A percentile compares a stretch with the other conserved stretches of the same genome.
These are phyloP conservation scores for Flaveria brownii DNA, from an alignment of 129 eudicot genomes.

Conservation along the genomic window DNA sequence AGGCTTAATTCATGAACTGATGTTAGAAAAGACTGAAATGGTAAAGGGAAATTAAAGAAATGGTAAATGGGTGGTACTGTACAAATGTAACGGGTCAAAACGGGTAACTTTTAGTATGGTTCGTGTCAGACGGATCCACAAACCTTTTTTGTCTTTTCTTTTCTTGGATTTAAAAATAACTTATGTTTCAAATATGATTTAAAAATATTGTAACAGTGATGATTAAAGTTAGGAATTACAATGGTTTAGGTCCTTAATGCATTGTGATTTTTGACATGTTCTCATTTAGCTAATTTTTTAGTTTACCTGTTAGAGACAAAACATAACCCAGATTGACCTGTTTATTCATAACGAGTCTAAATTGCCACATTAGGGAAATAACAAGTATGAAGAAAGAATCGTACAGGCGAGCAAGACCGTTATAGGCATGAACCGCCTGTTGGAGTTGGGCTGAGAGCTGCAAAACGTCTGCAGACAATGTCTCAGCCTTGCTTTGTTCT, in stretches of 20 bases:
- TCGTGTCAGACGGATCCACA: not conserved
- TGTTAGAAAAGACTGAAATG: not conserved
- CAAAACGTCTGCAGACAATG: slow-evolving; percentile 84
- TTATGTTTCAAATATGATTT: not conserved
- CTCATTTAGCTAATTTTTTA: not conserved
- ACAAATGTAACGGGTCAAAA: not conserved
- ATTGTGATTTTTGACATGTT: not conserved
- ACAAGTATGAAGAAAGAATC: slow-evolving; percentile 17
- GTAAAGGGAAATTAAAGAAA: not conserved
- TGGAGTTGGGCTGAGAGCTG: slow-evolving; percentile 89
- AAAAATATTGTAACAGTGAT: not conserved
- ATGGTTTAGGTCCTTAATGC: not conserved
- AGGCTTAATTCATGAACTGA: not conserved
- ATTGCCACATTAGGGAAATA: slow-evolving; percentile 1
- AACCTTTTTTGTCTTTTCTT: not conserved
- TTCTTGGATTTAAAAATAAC: not conserved
- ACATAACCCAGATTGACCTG: not conserved
- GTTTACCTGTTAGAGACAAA: slow-evolving; percentile 3
- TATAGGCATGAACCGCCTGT: slow-evolving; percentile 84
- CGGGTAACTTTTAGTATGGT: not conserved
- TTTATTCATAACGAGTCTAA: slow-evolving; percentile 9
- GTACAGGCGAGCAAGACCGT: slow-evolving; percentile 86
- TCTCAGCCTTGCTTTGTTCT: slow-evolving; percentile 92
- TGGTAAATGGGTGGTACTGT: no score
- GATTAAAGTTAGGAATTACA: not conserved